phyloP scores from a whole-genome alignment of 106 monocot species.

The Posidonia australis region DNA sequence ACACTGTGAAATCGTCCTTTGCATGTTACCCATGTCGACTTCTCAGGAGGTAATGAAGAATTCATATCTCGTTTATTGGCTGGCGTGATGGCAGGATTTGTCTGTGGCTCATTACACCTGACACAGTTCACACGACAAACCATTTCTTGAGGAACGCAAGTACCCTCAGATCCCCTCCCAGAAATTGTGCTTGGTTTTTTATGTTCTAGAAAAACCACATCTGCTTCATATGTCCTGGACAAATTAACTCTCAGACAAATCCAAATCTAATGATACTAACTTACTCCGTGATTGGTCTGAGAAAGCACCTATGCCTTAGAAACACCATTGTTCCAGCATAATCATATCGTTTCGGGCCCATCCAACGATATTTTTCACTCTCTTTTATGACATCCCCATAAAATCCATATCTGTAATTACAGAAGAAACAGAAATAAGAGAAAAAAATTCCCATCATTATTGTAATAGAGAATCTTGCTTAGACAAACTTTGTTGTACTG shows the following conservation, averaged over 20 bases:
- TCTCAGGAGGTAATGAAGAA: constrained; percentile 8
- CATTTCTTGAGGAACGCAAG: constrained; percentile 1
- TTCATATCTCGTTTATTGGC: constrained; percentile 11
- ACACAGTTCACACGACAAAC: constrained; percentile 50
- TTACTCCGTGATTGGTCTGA: background rate
- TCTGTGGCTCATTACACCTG: constrained; percentile 31
- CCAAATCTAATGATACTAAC: background rate
- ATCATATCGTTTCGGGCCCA: constrained; percentile 94
- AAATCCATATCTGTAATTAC: constrained; percentile 64
- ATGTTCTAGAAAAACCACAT: constrained; percentile 49
- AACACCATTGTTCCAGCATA: constrained; percentile 89
- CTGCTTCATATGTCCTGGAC: constrained; percentile 76
- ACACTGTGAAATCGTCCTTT: constrained; percentile 73
- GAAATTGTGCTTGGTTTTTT: constrained; percentile 12
- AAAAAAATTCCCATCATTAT: background rate
- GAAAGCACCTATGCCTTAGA: constrained; percentile 68
- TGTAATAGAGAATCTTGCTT: no score
- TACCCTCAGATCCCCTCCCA: constrained; percentile 1
- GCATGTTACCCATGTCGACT: constrained; percentile 40
- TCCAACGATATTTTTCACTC: constrained; percentile 94
- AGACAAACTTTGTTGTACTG: no score
- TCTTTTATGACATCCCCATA: constrained; percentile 92
- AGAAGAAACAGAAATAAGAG: constrained; percentile 1
- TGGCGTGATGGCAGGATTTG: constrained; percentile 3
- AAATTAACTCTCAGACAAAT: background rate